Base-by-base conservation (phyloP, 73 alveolate species). In the Durusdinium trenchii region DNA sequence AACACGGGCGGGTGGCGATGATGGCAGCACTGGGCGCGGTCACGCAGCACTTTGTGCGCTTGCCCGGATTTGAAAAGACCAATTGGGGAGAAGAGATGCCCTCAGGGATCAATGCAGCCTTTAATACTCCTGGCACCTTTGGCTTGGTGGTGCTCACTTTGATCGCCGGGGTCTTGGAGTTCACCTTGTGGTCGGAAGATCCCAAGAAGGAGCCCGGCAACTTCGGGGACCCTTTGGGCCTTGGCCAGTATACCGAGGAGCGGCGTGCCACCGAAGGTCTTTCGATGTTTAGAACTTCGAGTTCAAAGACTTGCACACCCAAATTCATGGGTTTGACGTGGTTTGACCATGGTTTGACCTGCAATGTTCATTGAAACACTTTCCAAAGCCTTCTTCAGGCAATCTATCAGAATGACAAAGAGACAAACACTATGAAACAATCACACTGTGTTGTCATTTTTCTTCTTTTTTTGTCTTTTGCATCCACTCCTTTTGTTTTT, bases 1-100 rank as follows among this genome's bases (percentile, higher is more conserved):
- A 94, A 43, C 99, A 94, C 20, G 99, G 99, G 51, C 89, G 99
- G 10, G 99, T 94, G 89, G 99, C 99, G 50, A 94, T 94, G 99
- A 94, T 94, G 99, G 99, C 95, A 6, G 69, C 95, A 1, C 42
- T 86, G 40, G 95, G 95, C 62, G 84, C 83, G 46, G 67, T 86
- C 62, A 83, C 60, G 45, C 95, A 86, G 84, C 95, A 86, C 62
- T 57, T 9, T 40, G 50, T 86, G 95, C 82, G 94, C 45, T 51
- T 84, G 40, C 94, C 94, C 52, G 94, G 94, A 50, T 84, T 91
- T 60, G 64, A 52, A 28, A 67, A 91, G 67, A 91, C 98, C 67
- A 79, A 54, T 32, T 91, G 98, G 98, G 98, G 98, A 3, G 98
- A 91, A 51, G 57, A 38, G 42, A 91, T 91, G 98, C 98, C 98